A percentile compares a stretch with the other conserved stretches of the same genome.
Conservation (phyloP, 805 yeast genomes). For the Saturnispora halmiae region DNA sequence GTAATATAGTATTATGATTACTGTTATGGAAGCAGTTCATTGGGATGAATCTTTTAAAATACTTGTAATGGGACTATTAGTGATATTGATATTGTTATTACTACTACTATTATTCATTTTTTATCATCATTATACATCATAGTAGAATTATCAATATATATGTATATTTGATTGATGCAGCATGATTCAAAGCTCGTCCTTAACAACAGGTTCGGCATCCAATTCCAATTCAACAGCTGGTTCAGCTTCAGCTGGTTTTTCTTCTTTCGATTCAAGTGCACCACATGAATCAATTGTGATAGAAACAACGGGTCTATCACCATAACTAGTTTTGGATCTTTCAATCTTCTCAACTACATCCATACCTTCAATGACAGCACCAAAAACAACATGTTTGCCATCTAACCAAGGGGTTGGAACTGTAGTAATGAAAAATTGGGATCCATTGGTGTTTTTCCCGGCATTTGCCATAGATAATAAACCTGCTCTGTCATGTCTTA, state of each 20-base stretch:
- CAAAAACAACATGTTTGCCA: constrained; percentile 93
- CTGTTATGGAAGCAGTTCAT: no score
- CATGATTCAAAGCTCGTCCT: constrained; percentile 35
- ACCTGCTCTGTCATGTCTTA: constrained; percentile 64
- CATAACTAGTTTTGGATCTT: constrained; percentile 53
- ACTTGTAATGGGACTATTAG: no score
- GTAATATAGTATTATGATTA: no score
- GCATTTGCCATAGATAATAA: constrained; percentile 73
- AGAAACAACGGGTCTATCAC: constrained; percentile 64
- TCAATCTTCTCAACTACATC: constrained; percentile 76
- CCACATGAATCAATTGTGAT: constrained; percentile 66
- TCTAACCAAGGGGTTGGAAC: constrained; percentile 88
- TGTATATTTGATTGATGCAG: no score
- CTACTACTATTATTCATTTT: no score
- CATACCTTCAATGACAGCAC: constrained; percentile 83
- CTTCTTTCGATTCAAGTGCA: constrained; percentile 35
- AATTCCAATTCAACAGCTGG: no score
- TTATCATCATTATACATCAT: no score
- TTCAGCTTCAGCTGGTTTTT: constrained; percentile 14
- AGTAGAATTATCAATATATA: no score
- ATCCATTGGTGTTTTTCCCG: constrained; percentile 77
- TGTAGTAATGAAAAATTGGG: constrained; percentile 93
- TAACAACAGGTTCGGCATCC: constrained; percentile 8
- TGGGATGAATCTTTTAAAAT: no score
- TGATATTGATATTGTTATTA: no score